Evolutionary conservation across 345 rosid species (phyloP).

Genomic region (Hypericum perforatum): DNA sequence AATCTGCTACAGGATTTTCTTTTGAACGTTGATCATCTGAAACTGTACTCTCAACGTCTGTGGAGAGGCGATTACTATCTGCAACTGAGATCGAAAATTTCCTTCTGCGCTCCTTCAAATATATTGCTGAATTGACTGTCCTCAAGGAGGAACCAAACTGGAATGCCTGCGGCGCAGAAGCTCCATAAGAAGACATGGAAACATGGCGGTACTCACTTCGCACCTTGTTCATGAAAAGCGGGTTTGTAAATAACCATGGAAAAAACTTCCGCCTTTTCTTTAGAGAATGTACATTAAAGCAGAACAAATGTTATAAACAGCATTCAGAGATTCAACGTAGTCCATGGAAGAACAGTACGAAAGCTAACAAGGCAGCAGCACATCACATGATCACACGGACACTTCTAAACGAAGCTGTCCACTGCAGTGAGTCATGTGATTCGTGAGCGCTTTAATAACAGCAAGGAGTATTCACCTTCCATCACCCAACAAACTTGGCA

Average conservation of each 20-base stretch:
- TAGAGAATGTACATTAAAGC: too few relatives aligned
- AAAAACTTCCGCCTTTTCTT: too few relatives aligned
- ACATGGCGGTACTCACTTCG: slow-evolving; percentile 21
- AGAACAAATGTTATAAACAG: too few relatives aligned
- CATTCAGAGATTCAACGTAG: too few relatives aligned
- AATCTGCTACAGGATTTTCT: slow-evolving; percentile 16
- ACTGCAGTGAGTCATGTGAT: too few relatives aligned
- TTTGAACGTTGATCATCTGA: slow-evolving; percentile 15
- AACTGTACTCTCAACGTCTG: slow-evolving; percentile 12
- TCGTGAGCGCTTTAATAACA: too few relatives aligned
- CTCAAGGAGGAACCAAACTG: slow-evolving; percentile 15
- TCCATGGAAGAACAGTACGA: too few relatives aligned
- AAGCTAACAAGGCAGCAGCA: too few relatives aligned
- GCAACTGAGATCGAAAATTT: slow-evolving; percentile 27
- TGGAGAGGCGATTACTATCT: slow-evolving; percentile 31
- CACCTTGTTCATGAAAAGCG: slow-evolving; percentile 19
- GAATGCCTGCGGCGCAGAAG: slow-evolving; percentile 14
- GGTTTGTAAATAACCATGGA: slow-evolving; percentile 7
- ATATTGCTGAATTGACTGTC: slow-evolving; percentile 10
- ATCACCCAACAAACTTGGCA: too few relatives aligned
- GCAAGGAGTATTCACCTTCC: too few relatives aligned
- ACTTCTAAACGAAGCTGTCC: too few relatives aligned
- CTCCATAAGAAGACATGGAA: slow-evolving; percentile 13
- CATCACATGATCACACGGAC: too few relatives aligned
- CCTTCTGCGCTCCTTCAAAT: slow-evolving; percentile 19